Base-by-base conservation (phyloP, 495 filamentous ascomycete species). In the Penicillium mononematosum region DNA sequence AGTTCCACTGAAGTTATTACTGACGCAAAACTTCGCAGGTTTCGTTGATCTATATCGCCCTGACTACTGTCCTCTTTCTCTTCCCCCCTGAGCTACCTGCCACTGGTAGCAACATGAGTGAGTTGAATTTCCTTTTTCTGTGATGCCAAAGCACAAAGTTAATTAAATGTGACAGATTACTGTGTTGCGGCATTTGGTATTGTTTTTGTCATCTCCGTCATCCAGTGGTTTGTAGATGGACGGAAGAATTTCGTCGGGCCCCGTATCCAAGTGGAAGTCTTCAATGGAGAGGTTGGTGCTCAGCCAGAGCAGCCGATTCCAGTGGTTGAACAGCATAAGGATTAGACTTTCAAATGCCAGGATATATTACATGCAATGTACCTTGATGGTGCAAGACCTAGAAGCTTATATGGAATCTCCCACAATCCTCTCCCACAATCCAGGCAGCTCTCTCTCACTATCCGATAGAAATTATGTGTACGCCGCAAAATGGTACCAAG, bases 161-260 rank as follows among this genome's bases (percentile, higher is more conserved):
- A 17, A 69, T 43, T 2, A 1, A 4, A 25, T 22, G 19, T 24
- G 8, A 31, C 56, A 83, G 80, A 87, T 70, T 89, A 89, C 66
- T 87, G 84, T 63, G 78, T 91, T 20, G 87, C 83, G 7, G 88
- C 84, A 0, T 88, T 91, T 59, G 80, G 77, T 12, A 84, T 90
- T 42, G 82, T 91, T 16, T 61, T 89, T 9, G 69, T 88, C 6
- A 81, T 92, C 39, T 84, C 84, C 24, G 68, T 76, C 0, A 61
- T 88, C 24, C 85, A 87, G 56, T 92, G 88, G 86, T 69, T 88
- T 58, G 74, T 88, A n/a, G 87, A 88, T 56, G 88, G 88, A 8
- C 77, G 84, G 22, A 88, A 85, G 75, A 86, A 89, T 63, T 91
- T 83, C 67, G 81, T 72, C 4, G 88, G 87, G 1, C 87, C 87